These are phyloP conservation scores for Coemansia sp. DNA, from an alignment of 192 early-diverging fungal species.

Conservation along the genomic window DNA sequence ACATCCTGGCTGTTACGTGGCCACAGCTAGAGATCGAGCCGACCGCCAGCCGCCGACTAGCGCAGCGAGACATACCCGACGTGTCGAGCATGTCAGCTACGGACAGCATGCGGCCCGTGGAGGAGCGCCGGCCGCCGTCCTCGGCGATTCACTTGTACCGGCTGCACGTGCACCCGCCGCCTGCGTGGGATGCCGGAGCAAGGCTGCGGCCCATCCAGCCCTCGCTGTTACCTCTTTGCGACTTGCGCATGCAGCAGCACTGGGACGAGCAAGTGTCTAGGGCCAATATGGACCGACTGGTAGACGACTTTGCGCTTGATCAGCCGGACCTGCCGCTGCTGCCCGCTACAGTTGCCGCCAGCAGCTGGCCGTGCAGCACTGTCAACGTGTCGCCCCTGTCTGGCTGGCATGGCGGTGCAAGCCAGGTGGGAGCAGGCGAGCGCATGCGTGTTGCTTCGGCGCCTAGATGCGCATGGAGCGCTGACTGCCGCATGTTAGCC, in stretches of 20 bases:
- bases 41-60: conserved; percentile 31
- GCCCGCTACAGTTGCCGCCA: background rate
- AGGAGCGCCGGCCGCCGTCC: conserved; percentile 42
- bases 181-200: conserved; percentile 32
- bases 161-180: conserved; percentile 45
- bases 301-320: conserved; percentile 15
- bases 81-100: conserved; percentile 38
- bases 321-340: conserved; percentile 5
- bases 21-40: conserved; percentile 42
- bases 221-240: conserved; percentile 52
- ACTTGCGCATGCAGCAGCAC: conserved; percentile 51
- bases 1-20: conserved; percentile 53
- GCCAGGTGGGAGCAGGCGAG: conserved; percentile 37
- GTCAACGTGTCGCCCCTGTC: conserved; percentile 50
- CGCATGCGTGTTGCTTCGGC: conserved; percentile 52
- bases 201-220: conserved; percentile 33
- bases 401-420: conserved; percentile 48
- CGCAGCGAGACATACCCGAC: conserved; percentile 45
- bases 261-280: conserved; percentile 43
- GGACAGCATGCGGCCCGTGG: conserved; percentile 33
- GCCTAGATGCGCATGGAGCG: conserved; percentile 49
- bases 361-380: conserved; percentile 20
- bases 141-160: conserved; percentile 49
- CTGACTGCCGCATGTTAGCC: conserved; percentile 49
- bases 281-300: conserved; percentile 37